phyloP scores from a whole-genome alignment of 305 asterid species.

The Plantago coronopus region DNA sequence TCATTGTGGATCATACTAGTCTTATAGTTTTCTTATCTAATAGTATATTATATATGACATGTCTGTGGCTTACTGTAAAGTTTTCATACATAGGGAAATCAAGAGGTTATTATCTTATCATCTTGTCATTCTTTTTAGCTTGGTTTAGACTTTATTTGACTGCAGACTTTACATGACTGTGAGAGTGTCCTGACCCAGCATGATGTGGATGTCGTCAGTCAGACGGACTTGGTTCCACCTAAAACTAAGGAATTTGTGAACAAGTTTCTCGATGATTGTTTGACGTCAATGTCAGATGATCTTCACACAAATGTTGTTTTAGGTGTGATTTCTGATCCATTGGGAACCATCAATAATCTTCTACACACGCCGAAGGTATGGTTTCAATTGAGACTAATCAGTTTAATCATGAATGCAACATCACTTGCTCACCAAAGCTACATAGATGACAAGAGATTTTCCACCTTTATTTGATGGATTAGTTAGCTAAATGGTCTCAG shows the following conservation, averaged over 20 bases:
- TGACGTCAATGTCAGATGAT: conserved; percentile 82
- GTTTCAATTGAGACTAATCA: conserved; percentile 10
- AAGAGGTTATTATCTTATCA: background rate
- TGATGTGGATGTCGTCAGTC: conserved; percentile 28
- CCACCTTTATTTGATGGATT: too few relatives aligned
- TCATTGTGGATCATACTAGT: conserved; percentile 13
- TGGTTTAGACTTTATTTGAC: conserved; percentile 24
- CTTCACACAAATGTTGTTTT: conserved; percentile 80
- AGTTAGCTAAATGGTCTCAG: too few relatives aligned
- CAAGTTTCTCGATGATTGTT: conserved; percentile 62
- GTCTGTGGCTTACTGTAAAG: background rate
- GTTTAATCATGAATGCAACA: conserved; percentile 7
- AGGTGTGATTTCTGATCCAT: conserved; percentile 91
- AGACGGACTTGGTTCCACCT: conserved; percentile 56
- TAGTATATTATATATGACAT: conserved; percentile 12
- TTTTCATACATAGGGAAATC: background rate
- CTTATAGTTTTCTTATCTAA: conserved; percentile 7
- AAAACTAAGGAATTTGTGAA: conserved; percentile 51
- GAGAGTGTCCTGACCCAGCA: conserved; percentile 42
- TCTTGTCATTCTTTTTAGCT: conserved; percentile 10
- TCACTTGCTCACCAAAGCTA: background rate
- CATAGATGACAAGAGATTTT: background rate
- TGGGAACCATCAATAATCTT: conserved; percentile 83
- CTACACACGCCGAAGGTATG: conserved; percentile 84
- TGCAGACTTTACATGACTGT: conserved; percentile 79